phyloP scores from a whole-genome alignment of 2,329 filamentous ascomycete species.

The Domatiomyces globalis region DNA sequence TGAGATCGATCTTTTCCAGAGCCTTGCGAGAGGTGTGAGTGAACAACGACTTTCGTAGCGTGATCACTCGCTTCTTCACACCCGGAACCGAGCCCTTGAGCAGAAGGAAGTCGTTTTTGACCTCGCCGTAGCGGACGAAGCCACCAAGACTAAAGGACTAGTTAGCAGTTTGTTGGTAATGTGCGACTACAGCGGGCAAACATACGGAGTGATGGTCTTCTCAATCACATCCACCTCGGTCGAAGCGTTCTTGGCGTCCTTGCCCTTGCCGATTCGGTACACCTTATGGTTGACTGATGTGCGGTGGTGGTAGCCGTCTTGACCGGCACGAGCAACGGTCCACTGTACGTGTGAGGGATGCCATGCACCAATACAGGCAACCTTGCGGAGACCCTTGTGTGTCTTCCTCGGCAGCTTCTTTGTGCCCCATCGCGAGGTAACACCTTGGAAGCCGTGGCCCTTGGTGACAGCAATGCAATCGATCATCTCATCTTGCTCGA shows the following conservation, averaged over 20 bases:
- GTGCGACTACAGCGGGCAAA: slow-evolving; percentile 23
- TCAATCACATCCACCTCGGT: slow-evolving; percentile 95
- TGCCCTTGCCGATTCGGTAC: slow-evolving; percentile 92
- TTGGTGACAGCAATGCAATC: slow-evolving; percentile 99
- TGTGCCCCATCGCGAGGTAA: slow-evolving; percentile 96
- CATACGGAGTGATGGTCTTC: slow-evolving; percentile 99
- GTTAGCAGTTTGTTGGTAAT: slow-evolving; percentile 23
- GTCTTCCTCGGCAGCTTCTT: slow-evolving; percentile 99
- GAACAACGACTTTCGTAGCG: slow-evolving; percentile 98
- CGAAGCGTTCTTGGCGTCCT: slow-evolving; percentile 79
- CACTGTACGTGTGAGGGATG: slow-evolving; percentile 99
- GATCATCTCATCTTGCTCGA: slow-evolving; percentile 99
- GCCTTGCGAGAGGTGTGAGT: slow-evolving; percentile 87
- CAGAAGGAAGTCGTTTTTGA: slow-evolving; percentile 98
- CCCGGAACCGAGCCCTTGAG: slow-evolving; percentile 96
- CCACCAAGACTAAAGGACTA: slow-evolving; percentile 63
- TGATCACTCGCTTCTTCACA: slow-evolving; percentile 99
- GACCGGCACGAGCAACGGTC: slow-evolving; percentile 99
- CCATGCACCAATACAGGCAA: slow-evolving; percentile 99
- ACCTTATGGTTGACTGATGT: slow-evolving; percentile 99
- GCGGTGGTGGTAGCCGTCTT: slow-evolving; percentile 99
- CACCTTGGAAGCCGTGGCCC: slow-evolving; percentile 97
- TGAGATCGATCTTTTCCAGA: slow-evolving; percentile 98
- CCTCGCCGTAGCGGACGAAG: slow-evolving; percentile 97
- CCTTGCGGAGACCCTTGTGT: slow-evolving; percentile 99